Evolutionary conservation across 1,139 yeast species (phyloP).

Genomic region (Arxiozyma heterogenica): DNA sequence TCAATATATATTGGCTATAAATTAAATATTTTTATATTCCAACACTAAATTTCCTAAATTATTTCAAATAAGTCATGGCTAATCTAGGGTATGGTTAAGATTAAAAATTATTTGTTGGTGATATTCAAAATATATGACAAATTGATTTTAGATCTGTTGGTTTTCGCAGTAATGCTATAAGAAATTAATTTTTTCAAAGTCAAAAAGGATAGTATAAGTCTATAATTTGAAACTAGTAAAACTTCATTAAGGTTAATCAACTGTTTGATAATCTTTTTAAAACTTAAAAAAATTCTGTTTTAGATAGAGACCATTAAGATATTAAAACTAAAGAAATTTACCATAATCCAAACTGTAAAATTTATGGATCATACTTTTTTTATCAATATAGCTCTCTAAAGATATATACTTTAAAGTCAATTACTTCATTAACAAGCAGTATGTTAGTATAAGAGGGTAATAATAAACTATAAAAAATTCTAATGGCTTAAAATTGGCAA

Average conservation of each 20-base stretch:
- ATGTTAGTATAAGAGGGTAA: not conserved
- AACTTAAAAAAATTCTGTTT: too few species aligned
- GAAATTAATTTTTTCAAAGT: not conserved
- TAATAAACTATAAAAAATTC: not conserved
- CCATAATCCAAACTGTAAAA: not conserved
- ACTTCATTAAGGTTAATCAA: too few species aligned
- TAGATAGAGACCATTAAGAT: too few species aligned
- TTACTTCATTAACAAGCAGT: too few species aligned
- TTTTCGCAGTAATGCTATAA: not conserved
- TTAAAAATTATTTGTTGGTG: not conserved
- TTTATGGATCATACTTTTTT: too few species aligned
- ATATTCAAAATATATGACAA: not conserved
- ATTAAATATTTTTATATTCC: too few species aligned
- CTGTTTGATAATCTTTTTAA: too few species aligned
- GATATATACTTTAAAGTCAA: not conserved
- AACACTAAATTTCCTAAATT: too few species aligned
- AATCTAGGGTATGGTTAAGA: not conserved
- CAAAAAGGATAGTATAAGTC: not conserved
- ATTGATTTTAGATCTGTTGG: too few species aligned
- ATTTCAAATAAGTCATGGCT: not conserved
- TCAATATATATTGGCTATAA: not conserved
- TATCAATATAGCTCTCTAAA: not conserved
- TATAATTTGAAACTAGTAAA: not conserved
- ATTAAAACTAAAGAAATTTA: too few species aligned
- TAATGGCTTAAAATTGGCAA: not conserved